Conservation (phyloP, 108 stramenopile genomes). For the Stephanodiscus minutulus region DNA sequence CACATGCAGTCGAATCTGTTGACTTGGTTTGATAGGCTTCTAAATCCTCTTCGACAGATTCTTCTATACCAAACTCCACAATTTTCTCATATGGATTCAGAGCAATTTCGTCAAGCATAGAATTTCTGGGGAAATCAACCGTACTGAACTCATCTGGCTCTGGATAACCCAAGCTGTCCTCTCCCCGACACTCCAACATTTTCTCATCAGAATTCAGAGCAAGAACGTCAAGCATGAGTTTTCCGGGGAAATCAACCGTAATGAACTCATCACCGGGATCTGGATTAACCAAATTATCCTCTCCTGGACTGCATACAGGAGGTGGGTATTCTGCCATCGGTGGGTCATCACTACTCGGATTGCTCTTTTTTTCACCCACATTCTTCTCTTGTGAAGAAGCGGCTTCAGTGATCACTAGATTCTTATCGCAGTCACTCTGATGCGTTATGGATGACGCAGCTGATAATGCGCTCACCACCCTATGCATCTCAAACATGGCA, state of each 20-base stretch:
- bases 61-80: neutral
- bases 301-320: slow-evolving; percentile 4
- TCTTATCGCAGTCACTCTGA: too few relatives aligned
- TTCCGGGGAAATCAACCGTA: neutral
- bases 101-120: too few relatives aligned
- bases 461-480: too few relatives aligned
- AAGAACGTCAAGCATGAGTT: neutral
- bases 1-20: neutral
- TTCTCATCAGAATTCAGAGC: too few relatives aligned
- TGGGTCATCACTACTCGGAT: neutral
- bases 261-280: neutral
- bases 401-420: too few relatives aligned
- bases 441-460: too few relatives aligned
- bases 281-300: neutral
- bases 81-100: too few relatives aligned
- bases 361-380: neutral
- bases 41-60: slow-evolving; percentile 2
- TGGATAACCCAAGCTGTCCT: neutral
- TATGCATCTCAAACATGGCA: too few relatives aligned
- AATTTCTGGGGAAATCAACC: too few relatives aligned
- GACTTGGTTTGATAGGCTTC: slow-evolving; percentile 5
- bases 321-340: slow-evolving; percentile 1
- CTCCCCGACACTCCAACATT: too few relatives aligned
- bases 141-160: neutral
- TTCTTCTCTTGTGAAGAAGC: too few relatives aligned